Conservation (phyloP, 139 green algal species). For the Marvania coccoides region DNA sequence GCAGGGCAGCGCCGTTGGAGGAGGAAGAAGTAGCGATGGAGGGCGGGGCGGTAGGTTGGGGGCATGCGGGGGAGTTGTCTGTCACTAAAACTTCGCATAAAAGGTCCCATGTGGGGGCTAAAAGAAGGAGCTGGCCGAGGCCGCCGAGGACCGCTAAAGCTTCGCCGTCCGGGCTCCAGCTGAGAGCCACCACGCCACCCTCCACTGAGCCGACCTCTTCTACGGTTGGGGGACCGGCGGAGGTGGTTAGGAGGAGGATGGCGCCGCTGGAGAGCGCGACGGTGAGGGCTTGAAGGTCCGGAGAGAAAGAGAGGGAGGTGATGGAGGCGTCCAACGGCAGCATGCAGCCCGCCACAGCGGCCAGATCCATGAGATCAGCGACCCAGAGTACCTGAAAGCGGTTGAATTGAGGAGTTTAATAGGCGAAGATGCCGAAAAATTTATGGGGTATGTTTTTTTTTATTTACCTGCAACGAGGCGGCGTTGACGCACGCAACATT, state of each 20-base stretch:
- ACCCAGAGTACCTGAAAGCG: slow-evolving; percentile 5
- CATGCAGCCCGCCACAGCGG: background rate
- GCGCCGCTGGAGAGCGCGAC: slow-evolving; percentile 40
- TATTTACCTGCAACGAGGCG: background rate
- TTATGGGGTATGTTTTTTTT: no score
- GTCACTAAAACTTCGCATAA: background rate
- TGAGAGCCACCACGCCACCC: slow-evolving; percentile 48
- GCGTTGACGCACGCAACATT: background rate
- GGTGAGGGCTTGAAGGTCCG: slow-evolving; percentile 52
- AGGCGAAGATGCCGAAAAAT: background rate
- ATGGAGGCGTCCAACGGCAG: background rate
- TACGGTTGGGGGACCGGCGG: background rate
- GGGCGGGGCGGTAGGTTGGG: background rate
- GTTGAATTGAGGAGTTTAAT: background rate
- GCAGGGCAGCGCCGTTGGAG: no score
- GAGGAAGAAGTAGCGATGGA: no score
- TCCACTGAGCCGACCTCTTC: slow-evolving; percentile 56
- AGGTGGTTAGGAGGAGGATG: slow-evolving; percentile 43
- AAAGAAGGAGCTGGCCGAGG: slow-evolving; percentile 58
- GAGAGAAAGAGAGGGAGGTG: slow-evolving; percentile 17
- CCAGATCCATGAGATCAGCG: background rate
- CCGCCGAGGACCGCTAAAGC: slow-evolving; percentile 54
- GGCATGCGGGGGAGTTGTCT: background rate
- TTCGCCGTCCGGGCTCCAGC: slow-evolving; percentile 80
- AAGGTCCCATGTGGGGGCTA: slow-evolving; percentile 42